Conservation (phyloP, 257 asterid genomes). For the Nicotiana obtusifolia region DNA sequence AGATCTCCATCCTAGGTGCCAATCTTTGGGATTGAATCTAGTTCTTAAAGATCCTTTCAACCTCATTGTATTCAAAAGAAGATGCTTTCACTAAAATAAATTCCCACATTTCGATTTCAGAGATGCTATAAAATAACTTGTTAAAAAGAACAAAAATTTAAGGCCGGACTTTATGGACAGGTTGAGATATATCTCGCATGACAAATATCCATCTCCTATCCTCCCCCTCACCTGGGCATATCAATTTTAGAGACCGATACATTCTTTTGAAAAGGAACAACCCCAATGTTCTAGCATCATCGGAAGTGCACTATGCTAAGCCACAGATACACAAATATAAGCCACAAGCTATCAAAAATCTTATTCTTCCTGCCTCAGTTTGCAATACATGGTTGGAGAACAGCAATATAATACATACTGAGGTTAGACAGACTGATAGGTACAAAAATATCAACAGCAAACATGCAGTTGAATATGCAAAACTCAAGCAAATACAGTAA, state of each 20-base stretch:
- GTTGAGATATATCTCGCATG: background rate
- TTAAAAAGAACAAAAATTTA: background rate
- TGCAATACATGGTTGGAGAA: background rate
- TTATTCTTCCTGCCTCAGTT: background rate
- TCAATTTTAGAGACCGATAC: background rate
- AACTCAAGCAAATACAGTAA: conserved; percentile 7
- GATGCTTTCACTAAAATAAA: background rate
- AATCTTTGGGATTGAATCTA: background rate
- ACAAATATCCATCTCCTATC: background rate
- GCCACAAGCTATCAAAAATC: background rate
- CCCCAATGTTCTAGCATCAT: background rate
- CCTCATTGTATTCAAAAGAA: background rate
- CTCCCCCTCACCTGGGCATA: background rate
- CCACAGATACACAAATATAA: background rate
- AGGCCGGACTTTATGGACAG: background rate
- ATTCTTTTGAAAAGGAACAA: background rate
- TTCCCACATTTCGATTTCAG: background rate
- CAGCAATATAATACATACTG: background rate
- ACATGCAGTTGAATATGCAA: background rate
- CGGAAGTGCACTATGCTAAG: background rate
- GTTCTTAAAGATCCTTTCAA: background rate
- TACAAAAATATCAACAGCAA: background rate
- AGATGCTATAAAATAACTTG: background rate
- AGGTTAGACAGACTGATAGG: background rate
- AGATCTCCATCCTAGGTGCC: background rate